phyloP scores from a whole-genome alignment of 495 filamentous ascomycete genomes.

The Podospora sp. region DNA sequence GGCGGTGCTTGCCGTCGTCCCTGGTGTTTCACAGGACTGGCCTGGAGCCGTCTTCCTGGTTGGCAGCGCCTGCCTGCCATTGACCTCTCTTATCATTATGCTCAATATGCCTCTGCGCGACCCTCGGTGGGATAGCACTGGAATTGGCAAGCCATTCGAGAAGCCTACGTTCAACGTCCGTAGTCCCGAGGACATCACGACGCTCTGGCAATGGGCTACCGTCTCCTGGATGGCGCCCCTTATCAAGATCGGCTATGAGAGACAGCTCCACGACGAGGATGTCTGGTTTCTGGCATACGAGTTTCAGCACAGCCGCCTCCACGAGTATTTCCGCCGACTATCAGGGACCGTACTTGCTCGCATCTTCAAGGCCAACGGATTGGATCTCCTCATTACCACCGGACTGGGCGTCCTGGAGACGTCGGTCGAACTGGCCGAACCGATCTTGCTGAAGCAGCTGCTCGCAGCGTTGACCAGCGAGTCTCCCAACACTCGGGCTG shows the following conservation, averaged over 20 bases:
- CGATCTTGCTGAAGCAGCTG: conserved; percentile 71
- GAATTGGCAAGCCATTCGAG: conserved; percentile 62
- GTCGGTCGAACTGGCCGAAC: conserved; percentile 63
- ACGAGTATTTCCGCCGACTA: conserved; percentile 72
- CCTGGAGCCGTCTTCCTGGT: conserved; percentile 12
- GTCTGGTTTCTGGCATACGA: conserved; percentile 76
- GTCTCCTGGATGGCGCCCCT: conserved; percentile 82
- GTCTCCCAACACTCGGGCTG: conserved; percentile 50
- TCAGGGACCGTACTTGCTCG: conserved; percentile 68
- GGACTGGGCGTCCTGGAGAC: conserved; percentile 63
- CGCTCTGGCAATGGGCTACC: conserved; percentile 77
- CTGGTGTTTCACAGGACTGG: conserved; percentile 12
- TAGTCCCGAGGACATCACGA: conserved; percentile 81
- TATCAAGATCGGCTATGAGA: conserved; percentile 61
- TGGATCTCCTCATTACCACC: conserved; percentile 71
- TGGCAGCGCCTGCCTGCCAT: conserved; percentile 19
- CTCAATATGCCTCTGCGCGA: conserved; percentile 74
- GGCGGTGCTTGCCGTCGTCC: conserved; percentile 23
- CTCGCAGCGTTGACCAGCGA: conserved; percentile 66
- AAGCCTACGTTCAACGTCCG: conserved; percentile 61
- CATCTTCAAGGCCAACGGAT: conserved; percentile 70
- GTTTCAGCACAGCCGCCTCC: conserved; percentile 73
- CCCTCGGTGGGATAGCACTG: conserved; percentile 55
- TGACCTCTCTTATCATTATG: conserved; percentile 52
- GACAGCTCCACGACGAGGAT: conserved; percentile 72